These are phyloP conservation scores for Mucor circinelloides DNA, from an alignment of 371 early-diverging fungal species.

Conservation along the genomic window DNA sequence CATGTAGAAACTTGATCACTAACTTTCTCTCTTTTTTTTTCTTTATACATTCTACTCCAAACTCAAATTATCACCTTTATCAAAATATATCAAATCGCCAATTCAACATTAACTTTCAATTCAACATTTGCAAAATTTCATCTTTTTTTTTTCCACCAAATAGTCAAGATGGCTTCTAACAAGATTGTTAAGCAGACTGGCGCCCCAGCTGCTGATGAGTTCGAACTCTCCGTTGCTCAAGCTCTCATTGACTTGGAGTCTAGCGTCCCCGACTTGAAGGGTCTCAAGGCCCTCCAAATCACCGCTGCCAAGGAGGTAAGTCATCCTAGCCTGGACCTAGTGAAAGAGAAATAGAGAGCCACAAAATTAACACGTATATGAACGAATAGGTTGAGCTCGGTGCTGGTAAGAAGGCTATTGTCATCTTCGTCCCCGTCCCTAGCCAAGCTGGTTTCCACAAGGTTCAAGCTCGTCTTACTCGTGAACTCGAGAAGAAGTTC, in stretches of 20 bases:
- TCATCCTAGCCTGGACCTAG: constrained; percentile 79
- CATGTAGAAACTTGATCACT: background rate
- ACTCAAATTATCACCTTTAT: too few relatives aligned
- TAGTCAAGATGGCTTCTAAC: constrained; percentile 54
- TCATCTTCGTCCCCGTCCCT: constrained; percentile 95
- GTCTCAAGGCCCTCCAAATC: constrained; percentile 91
- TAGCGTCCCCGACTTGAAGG: constrained; percentile 93
- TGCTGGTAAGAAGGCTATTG: constrained; percentile 92
- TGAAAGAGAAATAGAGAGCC: constrained; percentile 98
- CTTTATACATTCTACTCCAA: background rate
- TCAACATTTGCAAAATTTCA: background rate
- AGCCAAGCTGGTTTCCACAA: constrained; percentile 87
- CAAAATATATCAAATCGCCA: too few relatives aligned
- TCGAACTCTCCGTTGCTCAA: constrained; percentile 95
- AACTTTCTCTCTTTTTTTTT: background rate
- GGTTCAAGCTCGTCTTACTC: constrained; percentile 96
- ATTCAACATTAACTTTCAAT: too few relatives aligned
- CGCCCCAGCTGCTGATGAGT: constrained; percentile 76
- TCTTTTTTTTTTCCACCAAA: background rate
- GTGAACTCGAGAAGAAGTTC: constrained; percentile 99
- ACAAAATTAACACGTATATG: constrained; percentile 83
- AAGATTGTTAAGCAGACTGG: constrained; percentile 85
- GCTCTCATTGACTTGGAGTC: constrained; percentile 94
- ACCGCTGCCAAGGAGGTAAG: constrained; percentile 94
- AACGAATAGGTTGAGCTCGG: constrained; percentile 78